These are phyloP conservation scores for Lagenidium giganteum DNA, from an alignment of 352 stramenopile species.

Conservation along the genomic window DNA sequence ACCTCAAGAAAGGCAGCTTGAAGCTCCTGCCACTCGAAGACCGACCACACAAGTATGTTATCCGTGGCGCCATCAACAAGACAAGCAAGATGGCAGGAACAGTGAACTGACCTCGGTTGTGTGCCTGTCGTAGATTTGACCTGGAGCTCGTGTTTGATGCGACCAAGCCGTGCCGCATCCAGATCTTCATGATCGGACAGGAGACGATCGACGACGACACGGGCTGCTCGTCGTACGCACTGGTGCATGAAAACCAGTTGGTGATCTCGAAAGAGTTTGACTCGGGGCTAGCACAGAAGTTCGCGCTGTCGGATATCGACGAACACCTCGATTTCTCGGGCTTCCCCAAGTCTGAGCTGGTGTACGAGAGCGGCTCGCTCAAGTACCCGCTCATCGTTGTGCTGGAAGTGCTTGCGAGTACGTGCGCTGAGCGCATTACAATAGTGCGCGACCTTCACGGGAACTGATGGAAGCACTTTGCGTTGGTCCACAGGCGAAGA, in stretches of 20 bases:
- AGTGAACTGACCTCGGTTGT: not conserved
- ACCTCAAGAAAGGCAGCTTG: slow-evolving; percentile 77
- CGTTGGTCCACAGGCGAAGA: slow-evolving; percentile 9
- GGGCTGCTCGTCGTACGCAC: slow-evolving; percentile 49
- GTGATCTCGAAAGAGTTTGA: slow-evolving; percentile 38
- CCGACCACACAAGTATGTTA: slow-evolving; percentile 9
- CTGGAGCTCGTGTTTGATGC: slow-evolving; percentile 80
- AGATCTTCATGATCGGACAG: slow-evolving; percentile 51
- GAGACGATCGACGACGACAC: slow-evolving; percentile 70
- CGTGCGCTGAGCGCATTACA: slow-evolving; percentile 1
- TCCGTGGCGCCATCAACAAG: not conserved
- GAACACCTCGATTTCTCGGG: slow-evolving; percentile 28
- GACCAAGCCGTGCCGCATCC: slow-evolving; percentile 63
- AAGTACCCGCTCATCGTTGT: slow-evolving; percentile 68
- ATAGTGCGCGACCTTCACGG: not conserved
- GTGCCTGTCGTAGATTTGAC: slow-evolving; percentile 16
- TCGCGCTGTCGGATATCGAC: slow-evolving; percentile 22
- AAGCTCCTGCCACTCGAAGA: slow-evolving; percentile 32
- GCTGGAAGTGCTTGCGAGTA: slow-evolving; percentile 56
- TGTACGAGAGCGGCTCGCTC: slow-evolving; percentile 32
- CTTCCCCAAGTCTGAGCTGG: slow-evolving; percentile 33
- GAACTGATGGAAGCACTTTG: slow-evolving; percentile 7
- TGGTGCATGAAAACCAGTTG: slow-evolving; percentile 39
- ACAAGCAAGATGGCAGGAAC: not conserved
- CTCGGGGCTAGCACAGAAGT: slow-evolving; percentile 46